These are phyloP conservation scores for Mycena rebaudengoi DNA, from an alignment of 768 basidiomycete species.

Conservation along the genomic window DNA sequence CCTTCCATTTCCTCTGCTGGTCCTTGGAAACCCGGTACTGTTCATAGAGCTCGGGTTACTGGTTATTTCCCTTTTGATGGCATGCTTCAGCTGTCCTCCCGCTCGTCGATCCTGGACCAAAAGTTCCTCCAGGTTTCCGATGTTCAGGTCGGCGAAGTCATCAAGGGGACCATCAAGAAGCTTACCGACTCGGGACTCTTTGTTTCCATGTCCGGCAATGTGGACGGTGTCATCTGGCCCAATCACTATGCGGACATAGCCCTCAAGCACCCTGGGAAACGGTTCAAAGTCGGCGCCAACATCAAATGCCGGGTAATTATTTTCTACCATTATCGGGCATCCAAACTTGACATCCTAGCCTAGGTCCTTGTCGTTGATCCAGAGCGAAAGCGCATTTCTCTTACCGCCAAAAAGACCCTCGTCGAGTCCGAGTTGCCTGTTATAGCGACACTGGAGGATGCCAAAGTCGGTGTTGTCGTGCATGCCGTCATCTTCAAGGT, in stretches of 20 bases:
- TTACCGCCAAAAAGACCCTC: constrained; percentile 93
- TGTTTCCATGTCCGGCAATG: constrained; percentile 84
- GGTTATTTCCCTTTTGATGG: constrained; percentile 90
- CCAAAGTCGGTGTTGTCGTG: constrained; percentile 72
- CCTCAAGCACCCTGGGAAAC: constrained; percentile 92
- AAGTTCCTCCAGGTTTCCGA: constrained; percentile 86
- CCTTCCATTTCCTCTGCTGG: constrained; percentile 80
- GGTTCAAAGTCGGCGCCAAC: constrained; percentile 82
- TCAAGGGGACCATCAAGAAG: constrained; percentile 90
- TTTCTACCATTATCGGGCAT: constrained; percentile 1
- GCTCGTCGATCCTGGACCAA: constrained; percentile 83
- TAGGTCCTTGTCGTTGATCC: constrained; percentile 87
- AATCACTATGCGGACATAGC: constrained; percentile 94
- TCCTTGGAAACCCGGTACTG: constrained; percentile 80
- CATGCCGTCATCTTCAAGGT: constrained; percentile 88
- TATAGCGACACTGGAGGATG: constrained; percentile 70
- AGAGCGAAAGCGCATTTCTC: constrained; percentile 78
- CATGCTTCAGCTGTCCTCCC: constrained; percentile 86
- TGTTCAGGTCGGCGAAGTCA: constrained; percentile 82
- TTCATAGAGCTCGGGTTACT: constrained; percentile 87
- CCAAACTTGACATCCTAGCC: constrained; percentile 42
- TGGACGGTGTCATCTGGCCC: constrained; percentile 95
- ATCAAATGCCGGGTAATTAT: constrained; percentile 86
- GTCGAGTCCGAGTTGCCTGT: constrained; percentile 82
- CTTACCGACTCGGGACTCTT: constrained; percentile 85